Percentiles rank a stretch among this genome's conserved stretches.
phyloP scores from a whole-genome alignment of 78 protist genomes.

The Dictyostelium brefeldianum region DNA sequence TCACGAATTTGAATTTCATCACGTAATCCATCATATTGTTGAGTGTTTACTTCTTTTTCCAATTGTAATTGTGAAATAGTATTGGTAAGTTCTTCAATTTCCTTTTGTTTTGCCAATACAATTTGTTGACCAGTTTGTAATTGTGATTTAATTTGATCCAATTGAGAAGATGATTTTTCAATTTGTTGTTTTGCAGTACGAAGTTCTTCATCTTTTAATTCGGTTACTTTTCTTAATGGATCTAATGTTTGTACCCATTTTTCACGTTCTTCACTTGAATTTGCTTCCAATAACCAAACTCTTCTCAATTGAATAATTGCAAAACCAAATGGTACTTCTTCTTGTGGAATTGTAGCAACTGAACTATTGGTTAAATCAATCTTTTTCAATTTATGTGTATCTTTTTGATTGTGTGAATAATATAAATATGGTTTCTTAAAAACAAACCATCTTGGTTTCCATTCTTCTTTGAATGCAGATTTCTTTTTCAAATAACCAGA shows the following conservation, averaged over 20 bases:
- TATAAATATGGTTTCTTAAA: slow-evolving; percentile 78
- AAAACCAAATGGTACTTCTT: slow-evolving; percentile 72
- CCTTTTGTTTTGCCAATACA: slow-evolving; percentile 53
- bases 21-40: slow-evolving; percentile 11
- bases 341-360: slow-evolving; percentile 55
- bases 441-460: slow-evolving; percentile 79
- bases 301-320: slow-evolving; percentile 67
- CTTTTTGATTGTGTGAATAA: slow-evolving; percentile 52
- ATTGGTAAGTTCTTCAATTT: slow-evolving; percentile 38
- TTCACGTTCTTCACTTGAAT: slow-evolving; percentile 43
- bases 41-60: slow-evolving; percentile 18
- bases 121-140: slow-evolving; percentile 44
- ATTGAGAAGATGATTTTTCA: slow-evolving; percentile 43
- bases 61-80: slow-evolving; percentile 33
- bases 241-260: slow-evolving; percentile 77
- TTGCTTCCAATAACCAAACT: slow-evolving; percentile 75
- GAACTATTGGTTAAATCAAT: slow-evolving; percentile 80
- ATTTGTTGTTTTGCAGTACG: slow-evolving; percentile 55
- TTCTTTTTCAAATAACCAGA: slow-evolving; percentile 76
- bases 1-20: slow-evolving; percentile 15
- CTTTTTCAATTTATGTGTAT: slow-evolving; percentile 49
- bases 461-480: slow-evolving; percentile 62
- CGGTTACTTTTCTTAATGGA: slow-evolving; percentile 72
- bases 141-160: slow-evolving; percentile 48
- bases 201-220: slow-evolving; percentile 59